These are phyloP conservation scores for Ascochyta viciae-villosae DNA, from an alignment of 2,329 filamentous ascomycete species.

Conservation along the genomic window DNA sequence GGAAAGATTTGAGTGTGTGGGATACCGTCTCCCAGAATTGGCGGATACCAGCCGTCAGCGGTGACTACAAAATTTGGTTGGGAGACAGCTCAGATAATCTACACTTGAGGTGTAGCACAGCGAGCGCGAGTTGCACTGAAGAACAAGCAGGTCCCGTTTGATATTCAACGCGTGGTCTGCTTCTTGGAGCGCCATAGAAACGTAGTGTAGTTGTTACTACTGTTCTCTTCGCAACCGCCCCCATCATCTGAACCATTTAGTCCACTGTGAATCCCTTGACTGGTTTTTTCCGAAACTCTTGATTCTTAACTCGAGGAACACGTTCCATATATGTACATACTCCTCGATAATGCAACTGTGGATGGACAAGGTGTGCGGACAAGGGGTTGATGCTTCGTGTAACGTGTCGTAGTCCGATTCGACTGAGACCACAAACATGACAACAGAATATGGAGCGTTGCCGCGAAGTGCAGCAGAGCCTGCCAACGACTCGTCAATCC, in stretches of 20 bases:
- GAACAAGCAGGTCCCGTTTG: slow-evolving; percentile 35
- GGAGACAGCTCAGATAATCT: slow-evolving; percentile 65
- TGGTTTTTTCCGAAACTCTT: too few relatives aligned
- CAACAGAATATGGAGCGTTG: neutral
- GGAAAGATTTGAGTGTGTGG: slow-evolving; percentile 71
- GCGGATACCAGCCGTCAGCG: slow-evolving; percentile 49
- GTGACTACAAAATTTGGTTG: slow-evolving; percentile 59
- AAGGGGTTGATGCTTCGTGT: neutral
- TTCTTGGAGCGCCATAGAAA: neutral
- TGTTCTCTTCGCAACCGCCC: neutral
- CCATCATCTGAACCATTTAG: neutral
- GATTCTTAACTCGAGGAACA: neutral
- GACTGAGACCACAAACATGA: neutral
- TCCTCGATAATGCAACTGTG: neutral
- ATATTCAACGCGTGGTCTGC: neutral
- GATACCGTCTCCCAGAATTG: slow-evolving; percentile 66
- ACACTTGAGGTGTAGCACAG: slow-evolving; percentile 57
- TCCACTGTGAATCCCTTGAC: too few relatives aligned
- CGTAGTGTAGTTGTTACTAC: neutral
- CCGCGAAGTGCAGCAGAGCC: neutral
- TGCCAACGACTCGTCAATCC: neutral
- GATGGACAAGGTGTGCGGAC: neutral
- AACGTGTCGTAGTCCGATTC: neutral
- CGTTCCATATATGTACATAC: neutral
- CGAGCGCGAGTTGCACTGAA: slow-evolving; percentile 30